Conservation (phyloP, 257 asterid species). For the Capsicum baccatum region DNA sequence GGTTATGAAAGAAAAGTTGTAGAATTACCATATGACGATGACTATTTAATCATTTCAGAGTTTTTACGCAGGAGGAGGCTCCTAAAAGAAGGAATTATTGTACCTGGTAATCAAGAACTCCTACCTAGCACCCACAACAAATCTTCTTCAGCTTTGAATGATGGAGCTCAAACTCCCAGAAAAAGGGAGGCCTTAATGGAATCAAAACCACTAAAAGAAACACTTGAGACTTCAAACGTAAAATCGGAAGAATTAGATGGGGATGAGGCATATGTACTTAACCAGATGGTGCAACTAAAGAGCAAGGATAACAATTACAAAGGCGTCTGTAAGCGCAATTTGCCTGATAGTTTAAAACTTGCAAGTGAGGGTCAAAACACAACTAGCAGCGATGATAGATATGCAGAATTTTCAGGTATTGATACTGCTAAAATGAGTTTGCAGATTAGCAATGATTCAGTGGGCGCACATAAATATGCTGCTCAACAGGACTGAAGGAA, state of each 20-base stretch:
- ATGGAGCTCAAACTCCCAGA: neutral
- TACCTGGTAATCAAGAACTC: neutral
- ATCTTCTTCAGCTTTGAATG: constrained; percentile 7
- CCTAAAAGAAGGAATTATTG: neutral
- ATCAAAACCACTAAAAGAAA: neutral
- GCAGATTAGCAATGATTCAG: neutral
- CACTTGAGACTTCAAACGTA: neutral
- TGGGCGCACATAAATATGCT: neutral
- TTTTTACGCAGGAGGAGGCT: neutral
- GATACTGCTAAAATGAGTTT: neutral
- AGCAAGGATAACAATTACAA: neutral
- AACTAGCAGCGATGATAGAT: neutral
- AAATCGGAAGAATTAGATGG: neutral
- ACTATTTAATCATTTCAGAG: neutral
- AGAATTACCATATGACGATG: neutral
- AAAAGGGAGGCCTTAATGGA: neutral
- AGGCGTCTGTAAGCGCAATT: neutral
- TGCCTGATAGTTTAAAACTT: neutral
- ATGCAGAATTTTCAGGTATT: neutral
- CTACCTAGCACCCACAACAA: neutral
- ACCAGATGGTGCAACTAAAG: neutral
- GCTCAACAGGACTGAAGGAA: neutral
- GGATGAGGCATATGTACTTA: neutral
- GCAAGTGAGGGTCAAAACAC: neutral
- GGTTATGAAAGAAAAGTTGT: neutral